A percentile compares a stretch with the other conserved stretches of the same genome.
Evolutionary conservation across 148 eudicot genomes (phyloP).

Genomic region (Rhododendron molle): DNA sequence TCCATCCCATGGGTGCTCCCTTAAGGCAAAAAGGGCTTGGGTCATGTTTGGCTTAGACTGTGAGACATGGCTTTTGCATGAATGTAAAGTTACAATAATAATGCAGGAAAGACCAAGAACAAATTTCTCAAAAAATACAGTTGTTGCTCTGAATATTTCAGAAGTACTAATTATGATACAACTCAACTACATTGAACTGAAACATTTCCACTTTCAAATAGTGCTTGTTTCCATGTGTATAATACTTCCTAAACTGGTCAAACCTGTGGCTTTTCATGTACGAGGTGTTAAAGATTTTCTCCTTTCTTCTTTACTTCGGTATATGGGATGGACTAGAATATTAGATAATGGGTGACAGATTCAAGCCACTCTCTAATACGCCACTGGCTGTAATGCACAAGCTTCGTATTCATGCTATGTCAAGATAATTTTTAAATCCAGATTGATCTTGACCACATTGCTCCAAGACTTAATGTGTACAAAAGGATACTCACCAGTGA

Average conservation of each 20-base stretch:
- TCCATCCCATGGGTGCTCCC: not conserved
- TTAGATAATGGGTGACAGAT: not conserved
- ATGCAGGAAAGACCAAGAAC: not conserved
- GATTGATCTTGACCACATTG: not conserved
- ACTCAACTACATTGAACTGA: not conserved
- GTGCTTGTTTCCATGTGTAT: not conserved
- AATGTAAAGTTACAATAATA: not conserved
- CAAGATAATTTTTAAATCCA: not conserved
- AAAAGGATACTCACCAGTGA: slow-evolving; percentile 40
- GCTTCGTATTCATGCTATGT: not conserved
- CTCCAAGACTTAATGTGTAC: not conserved
- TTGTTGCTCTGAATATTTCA: not conserved
- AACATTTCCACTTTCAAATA: not conserved
- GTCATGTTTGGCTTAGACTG: not conserved
- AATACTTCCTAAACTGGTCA: not conserved
- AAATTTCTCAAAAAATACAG: not conserved
- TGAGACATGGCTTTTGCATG: not conserved
- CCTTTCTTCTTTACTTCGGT: not conserved
- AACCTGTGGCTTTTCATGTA: not conserved
- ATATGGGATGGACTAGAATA: not conserved
- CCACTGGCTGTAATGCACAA: not conserved
- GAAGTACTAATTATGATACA: not conserved
- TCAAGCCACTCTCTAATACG: not conserved
- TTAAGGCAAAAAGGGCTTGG: not conserved
- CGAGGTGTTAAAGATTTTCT: not conserved